phyloP scores from a whole-genome alignment of 192 early-diverging fungal genomes.

The Geranomyces michiganensis region DNA sequence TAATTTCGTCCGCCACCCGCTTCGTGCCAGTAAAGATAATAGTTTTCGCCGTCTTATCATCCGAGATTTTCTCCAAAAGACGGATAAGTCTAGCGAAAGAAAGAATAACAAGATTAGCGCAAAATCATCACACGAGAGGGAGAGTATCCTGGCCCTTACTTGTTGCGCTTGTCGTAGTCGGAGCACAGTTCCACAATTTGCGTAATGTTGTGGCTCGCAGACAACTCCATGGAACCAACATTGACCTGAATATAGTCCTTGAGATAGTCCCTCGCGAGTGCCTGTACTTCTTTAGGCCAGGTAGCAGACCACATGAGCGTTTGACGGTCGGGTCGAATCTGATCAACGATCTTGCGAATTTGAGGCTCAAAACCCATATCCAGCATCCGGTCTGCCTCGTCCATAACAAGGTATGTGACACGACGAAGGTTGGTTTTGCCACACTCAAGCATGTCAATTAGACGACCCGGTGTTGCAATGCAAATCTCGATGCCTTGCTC shows the following conservation, averaged over 20 bases:
- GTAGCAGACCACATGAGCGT: constrained; percentile 99
- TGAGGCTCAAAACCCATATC: constrained; percentile 99
- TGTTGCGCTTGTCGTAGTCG: constrained; percentile 83
- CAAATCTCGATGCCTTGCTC: constrained; percentile 87
- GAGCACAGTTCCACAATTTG: constrained; percentile 90
- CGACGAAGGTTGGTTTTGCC: constrained; percentile 88
- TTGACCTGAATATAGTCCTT: constrained; percentile 96
- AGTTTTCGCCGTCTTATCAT: constrained; percentile 26
- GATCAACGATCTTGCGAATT: constrained; percentile 96
- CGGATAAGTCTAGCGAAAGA: constrained; percentile 42
- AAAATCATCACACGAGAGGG: background rate
- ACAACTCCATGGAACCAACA: constrained; percentile 89
- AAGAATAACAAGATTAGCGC: constrained; percentile 1
- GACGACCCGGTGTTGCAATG: constrained; percentile 96
- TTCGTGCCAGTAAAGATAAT: constrained; percentile 63
- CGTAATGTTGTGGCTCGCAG: constrained; percentile 89
- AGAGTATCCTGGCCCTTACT: constrained; percentile 44
- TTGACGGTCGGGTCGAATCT: constrained; percentile 96
- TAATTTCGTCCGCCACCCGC: constrained; percentile 72
- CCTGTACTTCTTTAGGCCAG: constrained; percentile 96
- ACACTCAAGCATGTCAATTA: constrained; percentile 94
- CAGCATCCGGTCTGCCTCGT: constrained; percentile 99
- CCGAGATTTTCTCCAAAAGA: constrained; percentile 46
- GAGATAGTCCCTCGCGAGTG: constrained; percentile 88
- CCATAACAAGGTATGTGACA: constrained; percentile 96